phyloP scores from a whole-genome alignment of 2,329 filamentous ascomycete genomes.

The Metarhizium robertsii region DNA sequence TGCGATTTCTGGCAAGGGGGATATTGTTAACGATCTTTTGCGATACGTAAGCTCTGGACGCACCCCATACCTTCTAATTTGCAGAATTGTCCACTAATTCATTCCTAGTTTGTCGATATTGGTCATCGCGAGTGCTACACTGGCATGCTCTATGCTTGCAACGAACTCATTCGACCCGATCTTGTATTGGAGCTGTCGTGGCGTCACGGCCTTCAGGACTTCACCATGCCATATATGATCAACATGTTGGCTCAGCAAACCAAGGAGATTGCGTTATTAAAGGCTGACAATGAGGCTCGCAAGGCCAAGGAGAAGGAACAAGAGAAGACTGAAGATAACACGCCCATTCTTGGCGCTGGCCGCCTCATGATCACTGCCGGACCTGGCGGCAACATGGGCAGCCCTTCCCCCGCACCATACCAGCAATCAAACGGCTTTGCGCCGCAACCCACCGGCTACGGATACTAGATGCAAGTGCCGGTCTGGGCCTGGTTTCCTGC shows the following conservation, averaged over 20 bases:
- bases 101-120: conserved; percentile 86
- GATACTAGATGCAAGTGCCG: conserved; percentile 37
- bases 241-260: conserved; percentile 92
- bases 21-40: conserved; percentile 90
- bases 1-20: conserved; percentile 79
- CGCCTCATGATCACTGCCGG: conserved; percentile 95
- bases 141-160: conserved; percentile 98
- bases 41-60: conserved; percentile 71
- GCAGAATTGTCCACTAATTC: conserved; percentile 9
- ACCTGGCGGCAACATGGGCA: conserved; percentile 46
- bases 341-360: conserved; percentile 80
- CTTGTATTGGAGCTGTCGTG: conserved; percentile 93
- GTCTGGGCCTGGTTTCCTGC: conserved; percentile 16
- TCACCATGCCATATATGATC: conserved; percentile 99
- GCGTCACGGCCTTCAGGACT: conserved; percentile 89
- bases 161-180: conserved; percentile 90
- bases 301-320: conserved; percentile 63
- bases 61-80: background rate
- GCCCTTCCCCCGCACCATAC: conserved; percentile 55
- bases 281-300: conserved; percentile 93
- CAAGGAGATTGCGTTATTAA: conserved; percentile 71
- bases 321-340: conserved; percentile 85
- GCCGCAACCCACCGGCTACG: conserved; percentile 77
- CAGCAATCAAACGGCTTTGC: conserved; percentile 80
- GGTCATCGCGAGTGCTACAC: conserved; percentile 98